These are phyloP conservation scores for Lathyrus sativus DNA, from an alignment of 306 rosid genomes.

Conservation along the genomic window DNA sequence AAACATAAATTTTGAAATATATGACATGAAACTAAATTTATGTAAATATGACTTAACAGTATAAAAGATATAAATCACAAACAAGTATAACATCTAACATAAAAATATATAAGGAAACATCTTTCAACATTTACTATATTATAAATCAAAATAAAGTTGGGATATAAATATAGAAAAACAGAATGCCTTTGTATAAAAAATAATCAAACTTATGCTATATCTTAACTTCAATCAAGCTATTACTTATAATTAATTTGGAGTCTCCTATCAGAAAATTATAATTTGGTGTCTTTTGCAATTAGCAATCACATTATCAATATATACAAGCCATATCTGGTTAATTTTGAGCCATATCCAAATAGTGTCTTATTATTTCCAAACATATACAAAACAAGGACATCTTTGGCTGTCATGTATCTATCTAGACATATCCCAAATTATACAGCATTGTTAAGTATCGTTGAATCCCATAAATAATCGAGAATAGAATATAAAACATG, in stretches of 20 bases:
- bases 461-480: neutral
- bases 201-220: neutral
- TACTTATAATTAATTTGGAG: neutral
- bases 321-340: neutral
- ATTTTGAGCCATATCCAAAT: neutral
- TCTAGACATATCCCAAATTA: constrained; percentile 9
- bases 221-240: constrained; percentile 20
- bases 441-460: neutral
- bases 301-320: constrained; percentile 6
- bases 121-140: no score
- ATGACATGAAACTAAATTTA: no score
- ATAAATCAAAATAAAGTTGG: no score
- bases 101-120: no score
- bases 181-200: no score
- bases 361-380: constrained; percentile 7
- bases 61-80: no score
- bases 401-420: constrained; percentile 1
- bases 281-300: constrained; percentile 1
- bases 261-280: neutral
- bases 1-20: no score
- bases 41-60: no score
- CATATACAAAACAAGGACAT: constrained; percentile 6
- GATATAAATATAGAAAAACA: no score
- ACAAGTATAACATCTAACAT: no score
- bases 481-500: constrained; percentile 6